phyloP scores from a whole-genome alignment of 345 rosid genomes.

The Pistacia integerrima region DNA sequence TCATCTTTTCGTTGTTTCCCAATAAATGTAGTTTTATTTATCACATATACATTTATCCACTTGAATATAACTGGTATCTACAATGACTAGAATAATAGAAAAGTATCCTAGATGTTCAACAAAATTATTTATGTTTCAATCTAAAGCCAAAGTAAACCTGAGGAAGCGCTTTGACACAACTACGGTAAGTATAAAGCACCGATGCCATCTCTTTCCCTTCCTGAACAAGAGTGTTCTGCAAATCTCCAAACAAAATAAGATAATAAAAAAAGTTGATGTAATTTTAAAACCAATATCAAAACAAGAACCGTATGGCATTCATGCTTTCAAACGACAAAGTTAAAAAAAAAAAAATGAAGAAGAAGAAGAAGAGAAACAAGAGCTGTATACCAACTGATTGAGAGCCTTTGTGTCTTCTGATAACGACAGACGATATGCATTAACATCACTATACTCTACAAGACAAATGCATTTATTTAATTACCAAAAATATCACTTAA shows the following conservation, averaged over 20 bases:
- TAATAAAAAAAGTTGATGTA: constrained; percentile 5
- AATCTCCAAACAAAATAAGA: constrained; percentile 18
- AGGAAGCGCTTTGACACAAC: constrained; percentile 99
- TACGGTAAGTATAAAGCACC: constrained; percentile 93
- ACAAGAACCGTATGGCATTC: neutral
- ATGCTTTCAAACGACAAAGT: neutral
- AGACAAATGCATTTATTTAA: constrained; percentile 1
- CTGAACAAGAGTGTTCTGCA: constrained; percentile 85
- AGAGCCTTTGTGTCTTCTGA: constrained; percentile 99
- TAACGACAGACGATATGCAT: constrained; percentile 85
- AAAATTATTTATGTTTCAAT: neutral
- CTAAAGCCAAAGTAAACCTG: constrained; percentile 53
- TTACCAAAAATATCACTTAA: neutral
- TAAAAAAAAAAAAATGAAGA: neutral
- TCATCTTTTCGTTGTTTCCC: neutral
- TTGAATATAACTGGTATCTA: neutral
- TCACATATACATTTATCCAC: neutral
- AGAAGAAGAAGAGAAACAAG: constrained; percentile 10
- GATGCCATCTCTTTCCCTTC: constrained; percentile 99
- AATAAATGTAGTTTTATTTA: neutral
- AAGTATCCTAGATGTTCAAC: neutral
- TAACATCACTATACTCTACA: constrained; percentile 91
- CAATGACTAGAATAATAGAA: neutral
- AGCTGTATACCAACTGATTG: constrained; percentile 76
- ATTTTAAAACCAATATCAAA: constrained; percentile 1